Evolutionary conservation across 108 stramenopile species (phyloP).

Genomic region (Nitzschia putrida): DNA sequence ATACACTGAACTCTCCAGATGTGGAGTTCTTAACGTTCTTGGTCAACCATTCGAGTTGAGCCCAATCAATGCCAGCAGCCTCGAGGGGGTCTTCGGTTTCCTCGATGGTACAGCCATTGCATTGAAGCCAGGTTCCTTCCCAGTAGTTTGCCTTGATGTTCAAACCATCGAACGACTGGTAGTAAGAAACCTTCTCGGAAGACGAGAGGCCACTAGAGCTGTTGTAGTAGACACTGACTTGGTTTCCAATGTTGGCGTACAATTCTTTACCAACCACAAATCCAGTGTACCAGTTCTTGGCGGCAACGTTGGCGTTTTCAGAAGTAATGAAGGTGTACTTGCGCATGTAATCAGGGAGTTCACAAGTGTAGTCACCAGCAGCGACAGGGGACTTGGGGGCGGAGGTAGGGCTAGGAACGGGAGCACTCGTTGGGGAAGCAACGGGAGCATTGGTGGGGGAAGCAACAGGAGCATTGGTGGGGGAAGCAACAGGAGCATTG

Average conservation of each 20-base stretch:
- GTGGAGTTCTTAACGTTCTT: neutral
- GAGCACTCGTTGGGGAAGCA: constrained; percentile 1
- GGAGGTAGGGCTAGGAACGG: neutral
- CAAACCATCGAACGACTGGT: neutral
- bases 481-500: constrained; percentile 2
- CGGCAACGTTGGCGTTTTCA: constrained; percentile 13
- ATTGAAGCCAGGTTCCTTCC: neutral
- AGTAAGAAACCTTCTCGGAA: neutral
- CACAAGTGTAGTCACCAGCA: neutral
- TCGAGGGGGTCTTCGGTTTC: neutral
- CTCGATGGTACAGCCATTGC: neutral
- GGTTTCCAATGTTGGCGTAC: constrained; percentile 1
- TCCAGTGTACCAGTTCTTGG: constrained; percentile 23
- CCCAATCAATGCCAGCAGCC: constrained; percentile 3
- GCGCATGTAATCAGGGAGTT: neutral
- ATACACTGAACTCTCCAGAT: neutral
- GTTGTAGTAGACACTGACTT: constrained; percentile 6
- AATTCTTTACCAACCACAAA: constrained; percentile 12
- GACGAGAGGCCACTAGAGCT: neutral
- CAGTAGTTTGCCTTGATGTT: constrained; percentile 2
- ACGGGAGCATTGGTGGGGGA: neutral
- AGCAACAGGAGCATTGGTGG: neutral
- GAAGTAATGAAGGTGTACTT: constrained; percentile 6
- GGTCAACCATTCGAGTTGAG: constrained; percentile 10
- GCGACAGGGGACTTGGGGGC: neutral